Conservation (phyloP, 768 basidiomycete genomes). For the Chalciporus piperatus region DNA sequence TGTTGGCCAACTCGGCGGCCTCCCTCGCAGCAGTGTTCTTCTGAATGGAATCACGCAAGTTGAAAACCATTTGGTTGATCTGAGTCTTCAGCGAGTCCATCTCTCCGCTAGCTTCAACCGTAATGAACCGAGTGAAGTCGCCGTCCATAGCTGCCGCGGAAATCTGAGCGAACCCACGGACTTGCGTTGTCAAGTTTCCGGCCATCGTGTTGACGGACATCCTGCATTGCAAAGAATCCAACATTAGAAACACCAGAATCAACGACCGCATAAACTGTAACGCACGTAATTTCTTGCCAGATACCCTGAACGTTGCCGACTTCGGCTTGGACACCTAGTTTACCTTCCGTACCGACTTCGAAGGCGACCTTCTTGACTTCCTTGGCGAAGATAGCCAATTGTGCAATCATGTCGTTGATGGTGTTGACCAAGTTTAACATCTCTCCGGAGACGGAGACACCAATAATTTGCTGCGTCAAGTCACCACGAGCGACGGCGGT, state of each 20-base stretch:
- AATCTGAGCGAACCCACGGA: constrained; percentile 98
- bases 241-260: not conserved
- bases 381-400: constrained; percentile 65
- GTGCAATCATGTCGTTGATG: constrained; percentile 87
- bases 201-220: constrained; percentile 99
- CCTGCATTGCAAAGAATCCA: constrained; percentile 36
- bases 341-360: constrained; percentile 98
- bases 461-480: constrained; percentile 88
- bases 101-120: constrained; percentile 96
- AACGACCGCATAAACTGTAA: constrained; percentile 10
- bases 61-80: constrained; percentile 99
- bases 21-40: constrained; percentile 98
- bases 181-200: constrained; percentile 94
- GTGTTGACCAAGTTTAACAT: constrained; percentile 96
- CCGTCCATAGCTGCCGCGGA: constrained; percentile 98
- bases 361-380: constrained; percentile 94
- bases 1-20: constrained; percentile 96
- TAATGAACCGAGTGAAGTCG: constrained; percentile 98
- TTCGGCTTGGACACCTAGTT: constrained; percentile 95
- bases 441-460: constrained; percentile 92
- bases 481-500: constrained; percentile 95
- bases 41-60: constrained; percentile 93
- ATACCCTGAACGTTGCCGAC: constrained; percentile 96
- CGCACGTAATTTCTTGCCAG: constrained; percentile 98
- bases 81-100: constrained; percentile 99